A percentile compares a stretch with the other conserved stretches of the same genome.
Conservation (phyloP, 2,329 filamentous ascomycete species). For the Dryadomyces sulphureus region DNA sequence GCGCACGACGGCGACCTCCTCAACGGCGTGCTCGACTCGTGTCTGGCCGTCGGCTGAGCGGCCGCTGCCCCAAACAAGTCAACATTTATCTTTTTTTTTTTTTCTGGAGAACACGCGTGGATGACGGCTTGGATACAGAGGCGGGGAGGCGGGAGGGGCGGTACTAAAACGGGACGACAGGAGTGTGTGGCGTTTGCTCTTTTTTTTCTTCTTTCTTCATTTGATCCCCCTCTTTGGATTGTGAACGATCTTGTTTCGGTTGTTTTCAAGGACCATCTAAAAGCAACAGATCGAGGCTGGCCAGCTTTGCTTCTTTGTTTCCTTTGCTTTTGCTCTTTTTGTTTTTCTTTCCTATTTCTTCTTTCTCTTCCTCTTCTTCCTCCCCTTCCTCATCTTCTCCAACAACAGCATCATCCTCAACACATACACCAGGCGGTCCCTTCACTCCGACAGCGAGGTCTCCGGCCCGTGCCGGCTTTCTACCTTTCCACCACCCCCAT, state of each 20-base stretch:
- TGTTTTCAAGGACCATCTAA: too few relatives aligned
- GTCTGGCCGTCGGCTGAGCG: constrained; percentile 29
- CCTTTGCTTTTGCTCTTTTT: not conserved
- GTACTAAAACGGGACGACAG: not conserved
- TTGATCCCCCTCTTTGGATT: too few relatives aligned
- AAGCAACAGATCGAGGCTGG: too few relatives aligned
- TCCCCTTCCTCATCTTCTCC: not conserved
- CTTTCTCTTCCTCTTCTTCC: not conserved
- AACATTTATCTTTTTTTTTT: too few relatives aligned
- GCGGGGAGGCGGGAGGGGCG: not conserved
- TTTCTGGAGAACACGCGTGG: not conserved
- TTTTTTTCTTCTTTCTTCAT: not conserved
- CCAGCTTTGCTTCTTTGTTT: too few relatives aligned
- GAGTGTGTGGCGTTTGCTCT: not conserved
- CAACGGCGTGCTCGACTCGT: constrained; percentile 42
- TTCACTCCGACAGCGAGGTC: too few relatives aligned
- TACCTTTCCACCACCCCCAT: too few relatives aligned
- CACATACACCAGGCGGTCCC: too few relatives aligned
- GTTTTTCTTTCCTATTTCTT: not conserved
- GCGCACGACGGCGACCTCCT: constrained; percentile 34
- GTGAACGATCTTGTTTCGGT: too few relatives aligned
- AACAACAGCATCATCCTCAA: too few relatives aligned
- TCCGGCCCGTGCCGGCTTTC: too few relatives aligned
- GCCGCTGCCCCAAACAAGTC: not conserved
- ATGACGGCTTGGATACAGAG: not conserved